These are phyloP conservation scores for Fomes fomentarius DNA, from an alignment of 1,284 basidiomycete species.

Conservation along the genomic window DNA sequence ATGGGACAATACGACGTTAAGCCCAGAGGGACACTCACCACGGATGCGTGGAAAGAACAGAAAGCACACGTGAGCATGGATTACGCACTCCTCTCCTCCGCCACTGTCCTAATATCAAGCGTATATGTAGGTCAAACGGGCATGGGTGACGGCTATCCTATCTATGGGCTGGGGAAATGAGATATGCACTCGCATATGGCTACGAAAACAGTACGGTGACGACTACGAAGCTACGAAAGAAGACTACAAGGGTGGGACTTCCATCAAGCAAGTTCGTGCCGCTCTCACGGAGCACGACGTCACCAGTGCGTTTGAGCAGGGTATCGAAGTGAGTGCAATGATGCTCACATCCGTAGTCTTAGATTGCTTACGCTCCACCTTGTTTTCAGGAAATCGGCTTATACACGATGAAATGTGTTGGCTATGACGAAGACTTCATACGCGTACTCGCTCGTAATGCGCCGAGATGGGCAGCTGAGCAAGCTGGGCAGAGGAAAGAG, in stretches of 20 bases:
- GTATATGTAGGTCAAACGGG: conserved; percentile 1
- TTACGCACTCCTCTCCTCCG: neutral
- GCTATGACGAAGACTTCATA: conserved; percentile 5
- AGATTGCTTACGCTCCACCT: no score
- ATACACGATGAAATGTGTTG: conserved; percentile 5
- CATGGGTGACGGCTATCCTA: conserved; percentile 1
- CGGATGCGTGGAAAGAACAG: conserved; percentile 1
- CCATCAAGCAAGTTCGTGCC: neutral
- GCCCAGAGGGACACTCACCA: conserved; percentile 1
- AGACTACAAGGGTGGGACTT: neutral
- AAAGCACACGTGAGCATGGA: neutral
- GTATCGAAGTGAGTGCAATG: conserved; percentile 2
- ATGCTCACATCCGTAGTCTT: no score
- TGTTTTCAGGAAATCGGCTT: conserved; percentile 1
- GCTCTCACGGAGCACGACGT: neutral
- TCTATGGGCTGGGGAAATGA: conserved; percentile 1
- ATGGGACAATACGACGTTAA: conserved; percentile 6
- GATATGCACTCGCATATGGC: neutral
- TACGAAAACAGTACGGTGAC: neutral
- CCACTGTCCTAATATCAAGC: neutral
- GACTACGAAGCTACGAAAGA: conserved; percentile 1
- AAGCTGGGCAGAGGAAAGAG: no score
- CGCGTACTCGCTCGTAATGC: conserved; percentile 2
- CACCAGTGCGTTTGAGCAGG: conserved; percentile 1
- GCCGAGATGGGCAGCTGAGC: no score